Percentiles rank a stretch among this genome's conserved stretches.
These are phyloP conservation scores for Candida andamanensis DNA, from an alignment of 805 yeast genomes.

Conservation along the genomic window DNA sequence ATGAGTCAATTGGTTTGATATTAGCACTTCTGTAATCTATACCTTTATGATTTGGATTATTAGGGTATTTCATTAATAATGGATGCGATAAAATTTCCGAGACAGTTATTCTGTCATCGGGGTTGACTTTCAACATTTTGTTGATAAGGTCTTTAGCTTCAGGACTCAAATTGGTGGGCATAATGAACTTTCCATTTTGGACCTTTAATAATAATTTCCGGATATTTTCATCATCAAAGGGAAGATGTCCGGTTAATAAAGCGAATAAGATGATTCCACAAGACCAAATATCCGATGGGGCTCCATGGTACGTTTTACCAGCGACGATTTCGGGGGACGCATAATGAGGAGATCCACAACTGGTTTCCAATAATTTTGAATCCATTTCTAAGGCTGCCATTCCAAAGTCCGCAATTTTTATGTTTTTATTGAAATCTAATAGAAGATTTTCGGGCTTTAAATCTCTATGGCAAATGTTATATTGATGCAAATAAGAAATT, in stretches of 20 bases:
- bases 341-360: slow-evolving; percentile 98
- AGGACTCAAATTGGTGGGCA: slow-evolving; percentile 72
- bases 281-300: slow-evolving; percentile 97
- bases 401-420: slow-evolving; percentile 97
- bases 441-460: slow-evolving; percentile 76
- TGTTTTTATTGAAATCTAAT: slow-evolving; percentile 77
- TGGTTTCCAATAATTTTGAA: slow-evolving; percentile 80
- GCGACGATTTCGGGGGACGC: slow-evolving; percentile 98
- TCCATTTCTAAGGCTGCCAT: slow-evolving; percentile 95
- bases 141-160: slow-evolving; percentile 87
- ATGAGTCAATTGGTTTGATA: slow-evolving; percentile 32
- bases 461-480: slow-evolving; percentile 86
- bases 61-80: slow-evolving; percentile 66
- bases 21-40: slow-evolving; percentile 16
- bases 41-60: slow-evolving; percentile 18
- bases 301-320: slow-evolving; percentile 92
- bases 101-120: slow-evolving; percentile 72
- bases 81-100: slow-evolving; percentile 78
- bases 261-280: slow-evolving; percentile 96
- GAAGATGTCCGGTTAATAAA: slow-evolving; percentile 86
- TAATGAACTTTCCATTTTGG: slow-evolving; percentile 79
- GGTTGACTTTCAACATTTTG: slow-evolving; percentile 78
- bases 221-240: slow-evolving; percentile 95
- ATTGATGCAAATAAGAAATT: slow-evolving; percentile 76
- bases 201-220: slow-evolving; percentile 83